Percentiles rank a stretch among this genome's conserved stretches.
phyloP scores from a whole-genome alignment of 192 early-diverging fungal species.

The Chytriomyces sp. region DNA sequence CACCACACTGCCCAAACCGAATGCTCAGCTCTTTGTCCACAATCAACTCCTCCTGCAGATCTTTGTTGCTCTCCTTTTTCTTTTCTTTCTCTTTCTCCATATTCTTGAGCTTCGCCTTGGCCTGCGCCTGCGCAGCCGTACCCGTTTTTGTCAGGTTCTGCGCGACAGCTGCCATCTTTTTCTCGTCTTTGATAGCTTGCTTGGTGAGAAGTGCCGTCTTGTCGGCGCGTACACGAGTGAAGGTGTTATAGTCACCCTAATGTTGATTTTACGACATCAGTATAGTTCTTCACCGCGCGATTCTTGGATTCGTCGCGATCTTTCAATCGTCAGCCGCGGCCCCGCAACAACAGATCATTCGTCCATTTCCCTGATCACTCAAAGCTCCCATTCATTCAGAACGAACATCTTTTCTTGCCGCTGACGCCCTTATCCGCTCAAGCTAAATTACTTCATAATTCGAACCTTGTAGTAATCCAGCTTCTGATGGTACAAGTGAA shows the following conservation, averaged over 20 bases:
- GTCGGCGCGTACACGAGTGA: slow-evolving; percentile 63
- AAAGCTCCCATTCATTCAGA: background rate
- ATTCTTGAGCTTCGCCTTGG: slow-evolving; percentile 99
- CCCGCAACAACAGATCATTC: too few species aligned
- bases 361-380: background rate
- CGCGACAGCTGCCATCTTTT: slow-evolving; percentile 97
- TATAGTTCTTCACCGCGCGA: too few species aligned
- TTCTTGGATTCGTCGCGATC: too few species aligned
- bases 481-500: slow-evolving; percentile 87
- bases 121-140: slow-evolving; percentile 98
- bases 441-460: too few species aligned
- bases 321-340: too few species aligned
- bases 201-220: slow-evolving; percentile 63
- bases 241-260: slow-evolving; percentile 96
- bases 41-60: slow-evolving; percentile 93
- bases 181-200: slow-evolving; percentile 93
- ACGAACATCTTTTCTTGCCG: too few species aligned
- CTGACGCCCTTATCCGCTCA: too few species aligned
- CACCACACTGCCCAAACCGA: slow-evolving; percentile 84
- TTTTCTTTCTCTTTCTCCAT: slow-evolving; percentile 99
- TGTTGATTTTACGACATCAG: too few species aligned
- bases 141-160: slow-evolving; percentile 97
- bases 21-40: slow-evolving; percentile 71
- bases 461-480: slow-evolving; percentile 81
- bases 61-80: slow-evolving; percentile 42